Base-by-base conservation (phyloP, 75 land plant species). In the Ceratopteris richardii region DNA sequence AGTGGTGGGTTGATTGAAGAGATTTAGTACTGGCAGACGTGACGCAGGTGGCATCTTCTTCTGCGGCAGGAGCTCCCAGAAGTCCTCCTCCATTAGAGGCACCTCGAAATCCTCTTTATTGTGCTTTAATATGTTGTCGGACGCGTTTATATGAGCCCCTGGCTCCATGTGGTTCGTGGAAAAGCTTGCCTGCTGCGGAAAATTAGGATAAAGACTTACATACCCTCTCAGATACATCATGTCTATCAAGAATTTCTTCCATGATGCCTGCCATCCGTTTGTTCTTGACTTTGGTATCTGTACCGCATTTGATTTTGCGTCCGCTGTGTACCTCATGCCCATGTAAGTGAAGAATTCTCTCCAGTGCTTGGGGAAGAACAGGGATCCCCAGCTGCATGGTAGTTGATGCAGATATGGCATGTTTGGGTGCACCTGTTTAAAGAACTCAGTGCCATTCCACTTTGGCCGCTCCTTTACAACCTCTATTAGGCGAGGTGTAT, bases 221-320 rank as follows among this genome's bases (percentile, higher is more conserved):
- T 77, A 75, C 14, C 80, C 78, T 17, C 78, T 53, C 28, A 77
- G 41, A 27, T 77, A 77, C 80, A 77, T 77, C 52, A 74, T 39
- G 51, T 77, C 80, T 0, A 77, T 63, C 47, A 77, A 31, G 64
- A 86, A 95, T 73, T 95, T 95, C 74, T 95, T 95, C 99, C 99
- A 95, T 0, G 99, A 95, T 6, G 96, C 99, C 44, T 95, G 96
- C 97, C 88, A 84, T 0, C 99, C 99, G 36, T 95, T 95, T 2
- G 99, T 95, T 28, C 99, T 57, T 1, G 99, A 95, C 26, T 74
- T 89, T n/a, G 99, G 99, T n/a, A 95, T 95, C 57, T 77, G 79
- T 20, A 77, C 79, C 12, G 66, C 65, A 42, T 74, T 77, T 14
- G 54, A 36, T 41, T 77, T 77, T 13, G 79, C 78, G 56, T 77